Evolutionary conservation across 139 green algal genomes (phyloP).

Genomic region (Volvox africanus): DNA sequence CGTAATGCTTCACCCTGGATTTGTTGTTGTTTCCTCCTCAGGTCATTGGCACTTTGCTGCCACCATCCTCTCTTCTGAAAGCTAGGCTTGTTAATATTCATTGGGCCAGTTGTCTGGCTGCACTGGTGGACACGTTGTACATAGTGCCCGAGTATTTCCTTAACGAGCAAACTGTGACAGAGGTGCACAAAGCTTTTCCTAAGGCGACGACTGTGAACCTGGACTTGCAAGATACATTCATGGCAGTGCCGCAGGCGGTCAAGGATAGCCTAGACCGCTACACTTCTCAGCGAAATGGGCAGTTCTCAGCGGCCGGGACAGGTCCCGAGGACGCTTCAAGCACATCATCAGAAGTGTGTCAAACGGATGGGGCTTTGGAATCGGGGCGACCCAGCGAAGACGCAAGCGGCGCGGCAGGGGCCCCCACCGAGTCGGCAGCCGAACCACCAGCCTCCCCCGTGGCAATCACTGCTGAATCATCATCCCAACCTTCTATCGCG

Average conservation of each 20-base stretch:
- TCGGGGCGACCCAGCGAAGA: background rate
- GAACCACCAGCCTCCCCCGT: no score
- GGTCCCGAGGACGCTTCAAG: background rate
- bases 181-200: slow-evolving; percentile 5
- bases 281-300: background rate
- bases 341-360: background rate
- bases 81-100: slow-evolving; percentile 3
- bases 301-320: background rate
- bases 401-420: background rate
- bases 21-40: background rate
- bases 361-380: background rate
- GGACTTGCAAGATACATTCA: slow-evolving; percentile 49
- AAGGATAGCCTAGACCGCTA: slow-evolving; percentile 43
- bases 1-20: background rate
- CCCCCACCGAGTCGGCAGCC: background rate
- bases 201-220: slow-evolving; percentile 33
- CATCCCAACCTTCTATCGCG: no score
- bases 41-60: slow-evolving; percentile 31
- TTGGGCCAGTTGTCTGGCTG: slow-evolving; percentile 19
- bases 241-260: slow-evolving; percentile 8
- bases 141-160: slow-evolving; percentile 41
- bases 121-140: slow-evolving; percentile 36
- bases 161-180: background rate
- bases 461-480: no score
- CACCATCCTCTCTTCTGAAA: background rate